Evolutionary conservation across 345 rosid genomes (phyloP), one percentile per base, ranked within the genome.

Genomic region (Leavenworthia alabamica): DNA sequence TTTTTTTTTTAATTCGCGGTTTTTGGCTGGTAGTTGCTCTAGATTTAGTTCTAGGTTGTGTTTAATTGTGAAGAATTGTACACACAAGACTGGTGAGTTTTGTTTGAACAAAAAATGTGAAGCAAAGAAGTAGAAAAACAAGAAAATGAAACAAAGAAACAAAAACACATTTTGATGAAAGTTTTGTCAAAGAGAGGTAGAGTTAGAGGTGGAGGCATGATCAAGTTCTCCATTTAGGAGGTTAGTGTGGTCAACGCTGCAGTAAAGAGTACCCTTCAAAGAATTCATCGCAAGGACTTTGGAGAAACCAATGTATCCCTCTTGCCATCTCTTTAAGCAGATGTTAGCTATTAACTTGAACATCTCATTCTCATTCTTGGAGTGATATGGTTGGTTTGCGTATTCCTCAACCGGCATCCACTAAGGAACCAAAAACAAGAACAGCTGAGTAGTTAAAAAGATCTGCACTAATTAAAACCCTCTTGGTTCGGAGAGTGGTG

Each of bases 401-500:
- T 85, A 90, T 9, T 87, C 93, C 5, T 78, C 72, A 17, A 83
- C 49, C 4, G 80, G 70, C 86, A 90, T 90, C 90, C 96, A 90
- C 96, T 87, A 73, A 7, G 1, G 40, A n/a, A 45, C 37, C 15
- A 43, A 53, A 4, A 37, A 54, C 13, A 42, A 32, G 44, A 60
- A 22, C 31, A 24, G n/a, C n/a, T n/a, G n/a, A n/a, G n/a, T n/a
- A n/a, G n/a, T n/a, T n/a, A n/a, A n/a, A 24, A 33, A 13, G 3
- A 29, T 59, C 26, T 29, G 9, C 31, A 31, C 2, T 9, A 35
- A 22, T 24, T 31, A n/a, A n/a, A 51, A 52, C n/a, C 6, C 40
- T 1, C 9, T 49, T 37, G 7, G 12, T 24, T n/a, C n/a, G n/a
- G n/a, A n/a, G n/a, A n/a, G n/a, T n/a, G n/a, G n/a, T n/a, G n/a